Evolutionary conservation across 176 grass and related monocot species (phyloP).

Genomic region (Carex cristatella): DNA sequence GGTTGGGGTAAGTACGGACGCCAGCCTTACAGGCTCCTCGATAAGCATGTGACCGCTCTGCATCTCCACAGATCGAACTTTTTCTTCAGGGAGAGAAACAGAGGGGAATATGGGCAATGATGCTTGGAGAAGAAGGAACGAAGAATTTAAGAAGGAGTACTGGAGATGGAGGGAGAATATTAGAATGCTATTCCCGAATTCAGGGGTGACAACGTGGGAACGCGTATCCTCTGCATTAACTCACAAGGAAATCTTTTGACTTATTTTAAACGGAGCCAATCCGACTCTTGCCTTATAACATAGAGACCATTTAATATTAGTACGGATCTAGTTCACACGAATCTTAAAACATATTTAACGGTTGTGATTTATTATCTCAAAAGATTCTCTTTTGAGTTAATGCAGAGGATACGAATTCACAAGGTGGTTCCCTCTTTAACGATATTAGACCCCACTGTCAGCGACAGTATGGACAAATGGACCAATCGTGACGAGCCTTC

Average conservation of each 20-base stretch:
- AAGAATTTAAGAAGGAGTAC: background rate
- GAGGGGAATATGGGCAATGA: background rate
- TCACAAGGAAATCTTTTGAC: too few relatives aligned
- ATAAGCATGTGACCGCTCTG: slow-evolving; percentile 78
- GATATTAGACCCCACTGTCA: background rate
- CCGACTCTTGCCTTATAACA: too few relatives aligned
- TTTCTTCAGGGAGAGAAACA: background rate
- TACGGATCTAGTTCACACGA: too few relatives aligned
- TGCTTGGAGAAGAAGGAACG: slow-evolving; percentile 21
- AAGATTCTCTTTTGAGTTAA: too few relatives aligned
- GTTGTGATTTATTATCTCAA: too few relatives aligned
- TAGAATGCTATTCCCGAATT: background rate
- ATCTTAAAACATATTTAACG: too few relatives aligned
- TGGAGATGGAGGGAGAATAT: background rate
- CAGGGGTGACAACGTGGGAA: background rate
- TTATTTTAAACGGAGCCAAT: too few relatives aligned
- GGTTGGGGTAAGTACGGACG: slow-evolving; percentile 50
- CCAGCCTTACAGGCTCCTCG: slow-evolving; percentile 82
- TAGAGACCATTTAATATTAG: too few relatives aligned
- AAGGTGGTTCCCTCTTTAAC: slow-evolving; percentile 8
- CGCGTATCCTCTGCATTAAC: too few relatives aligned
- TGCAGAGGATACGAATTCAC: too few relatives aligned
- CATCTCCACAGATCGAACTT: slow-evolving; percentile 27
- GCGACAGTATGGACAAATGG: background rate
- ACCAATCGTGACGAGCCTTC: background rate